Percentiles rank a stretch among this genome's conserved stretches.
Conservation (phyloP, 2,329 filamentous ascomycete genomes). For the Cercospora janseana region DNA sequence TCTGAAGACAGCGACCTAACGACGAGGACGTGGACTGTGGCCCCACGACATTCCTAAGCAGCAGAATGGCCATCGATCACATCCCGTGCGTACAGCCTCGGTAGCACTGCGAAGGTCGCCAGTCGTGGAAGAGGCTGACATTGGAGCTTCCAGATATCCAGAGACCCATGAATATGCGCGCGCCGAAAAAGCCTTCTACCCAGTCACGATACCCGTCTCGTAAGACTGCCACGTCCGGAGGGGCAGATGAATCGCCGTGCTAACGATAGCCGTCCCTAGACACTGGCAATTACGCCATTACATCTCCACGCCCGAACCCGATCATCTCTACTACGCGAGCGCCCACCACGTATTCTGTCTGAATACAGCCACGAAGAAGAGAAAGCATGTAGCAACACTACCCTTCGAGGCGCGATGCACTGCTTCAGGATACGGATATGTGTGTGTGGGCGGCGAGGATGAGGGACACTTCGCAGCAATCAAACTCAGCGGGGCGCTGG, state of each 20-base stretch:
- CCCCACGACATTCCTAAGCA: no score
- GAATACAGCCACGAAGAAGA: slow-evolving; percentile 66
- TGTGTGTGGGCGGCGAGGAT: slow-evolving; percentile 82
- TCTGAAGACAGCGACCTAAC: no score
- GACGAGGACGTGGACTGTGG: no score
- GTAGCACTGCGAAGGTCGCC: not conserved
- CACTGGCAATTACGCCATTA: slow-evolving; percentile 90
- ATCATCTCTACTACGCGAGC: slow-evolving; percentile 81
- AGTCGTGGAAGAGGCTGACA: slow-evolving; percentile 9
- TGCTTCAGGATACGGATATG: slow-evolving; percentile 80
- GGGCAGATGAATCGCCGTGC: no score
- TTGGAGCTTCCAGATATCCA: slow-evolving; percentile 41
- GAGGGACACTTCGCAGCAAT: slow-evolving; percentile 84
- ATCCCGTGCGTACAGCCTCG: slow-evolving; percentile 26
- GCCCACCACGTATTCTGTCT: slow-evolving; percentile 60
- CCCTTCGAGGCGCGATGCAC: slow-evolving; percentile 74
- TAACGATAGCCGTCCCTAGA: no score
- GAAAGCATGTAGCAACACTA: slow-evolving; percentile 70
- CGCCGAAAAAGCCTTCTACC: slow-evolving; percentile 47
- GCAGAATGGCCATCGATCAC: slow-evolving; percentile 35
- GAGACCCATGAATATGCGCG: slow-evolving; percentile 48
- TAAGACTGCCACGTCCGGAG: slow-evolving; percentile 42
- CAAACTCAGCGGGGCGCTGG: slow-evolving; percentile 53
- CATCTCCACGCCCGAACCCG: slow-evolving; percentile 73
- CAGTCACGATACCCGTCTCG: slow-evolving; percentile 50